Evolutionary conservation across 2,329 filamentous ascomycete species (phyloP).

Genomic region (Botryotinia calthae): DNA sequence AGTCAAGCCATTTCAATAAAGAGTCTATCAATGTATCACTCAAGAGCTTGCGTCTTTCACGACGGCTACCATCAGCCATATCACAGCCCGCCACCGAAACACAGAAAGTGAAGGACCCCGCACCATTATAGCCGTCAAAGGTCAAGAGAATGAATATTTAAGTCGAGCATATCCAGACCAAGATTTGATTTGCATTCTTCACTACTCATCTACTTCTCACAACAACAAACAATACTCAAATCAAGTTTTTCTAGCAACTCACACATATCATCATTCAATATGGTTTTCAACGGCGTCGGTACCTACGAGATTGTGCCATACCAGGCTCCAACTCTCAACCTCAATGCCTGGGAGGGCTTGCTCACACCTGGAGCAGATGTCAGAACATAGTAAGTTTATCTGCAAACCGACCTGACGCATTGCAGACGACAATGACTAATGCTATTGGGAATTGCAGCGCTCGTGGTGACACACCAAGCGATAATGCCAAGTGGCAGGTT

Average conservation of each 20-base stretch:
- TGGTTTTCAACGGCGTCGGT: conserved; percentile 1
- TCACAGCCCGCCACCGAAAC: not conserved
- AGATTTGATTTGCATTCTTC: not conserved
- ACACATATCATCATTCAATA: not conserved
- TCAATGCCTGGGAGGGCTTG: not conserved
- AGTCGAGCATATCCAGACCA: not conserved
- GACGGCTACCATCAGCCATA: not conserved
- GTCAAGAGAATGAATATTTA: not conserved
- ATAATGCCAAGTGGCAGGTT: conserved; percentile 1
- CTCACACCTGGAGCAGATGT: conserved; percentile 1
- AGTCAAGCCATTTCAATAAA: not conserved
- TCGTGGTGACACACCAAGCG: not conserved
- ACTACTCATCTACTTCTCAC: not conserved
- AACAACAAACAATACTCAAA: not conserved
- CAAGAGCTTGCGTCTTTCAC: not conserved
- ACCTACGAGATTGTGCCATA: conserved; percentile 9
- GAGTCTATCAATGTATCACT: not conserved
- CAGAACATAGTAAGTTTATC: conserved; percentile 2
- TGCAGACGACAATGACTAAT: not conserved
- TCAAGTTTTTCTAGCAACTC: not conserved
- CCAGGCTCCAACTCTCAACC: conserved; percentile 12
- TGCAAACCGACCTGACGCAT: not conserved
- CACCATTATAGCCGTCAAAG: not conserved
- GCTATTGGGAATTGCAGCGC: not conserved
- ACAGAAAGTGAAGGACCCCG: not conserved